Base-by-base conservation (phyloP, 2,329 filamentous ascomycete genomes). In the Cryphonectria parasitica region DNA sequence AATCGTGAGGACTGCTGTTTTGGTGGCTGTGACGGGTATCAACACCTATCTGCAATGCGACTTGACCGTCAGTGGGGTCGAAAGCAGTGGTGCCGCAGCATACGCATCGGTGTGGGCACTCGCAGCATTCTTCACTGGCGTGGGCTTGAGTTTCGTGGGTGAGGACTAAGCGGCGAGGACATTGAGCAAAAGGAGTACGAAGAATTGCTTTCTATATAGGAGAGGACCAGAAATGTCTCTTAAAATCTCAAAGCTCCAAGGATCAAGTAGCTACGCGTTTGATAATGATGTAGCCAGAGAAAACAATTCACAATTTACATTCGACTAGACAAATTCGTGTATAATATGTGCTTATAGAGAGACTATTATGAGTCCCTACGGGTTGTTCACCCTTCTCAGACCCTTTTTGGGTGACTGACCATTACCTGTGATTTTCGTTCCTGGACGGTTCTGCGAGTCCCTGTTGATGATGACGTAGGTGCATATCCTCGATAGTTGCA, bases 61-160 rank as follows among this genome's bases (percentile, higher is more conserved):
- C 63, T 84, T 89, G 68, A 91, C 89, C 0, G 82, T 98, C 28
- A 84, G 88, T 61, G 92, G 93, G 5, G 89, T 93, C 15, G 91
- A 95, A 76, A 73, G 88, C 4, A 75, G 83, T 0, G 95, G 95
- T 15, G 93, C 94, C 1, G 82, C 85, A 3, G 88, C 87, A 0
- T 98, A 94, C 85, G 90, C 92, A 1, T 83, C 83, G 31, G 84
- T 95, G 49, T 98, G 94, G 94, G 88, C 88, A n/a, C 76, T 85
- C 31, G 92, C 91, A 8, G 87, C 88, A 3, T 78, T 86, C 17
- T 77, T 90, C 68, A 87, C 88, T 2, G 91, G 91, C 19, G 45
- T 84, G n/a, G 84, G 81, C 1, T 78, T 91, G 52, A 85, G 84
- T 39, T 79, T 84, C 68, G 85, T 89, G 58, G 80, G 84, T 74